Evolutionary conservation across 176 grass and related monocot genomes (phyloP), one percentile per base, ranked within the genome.

Genomic region (Oryza glaberrima): DNA sequence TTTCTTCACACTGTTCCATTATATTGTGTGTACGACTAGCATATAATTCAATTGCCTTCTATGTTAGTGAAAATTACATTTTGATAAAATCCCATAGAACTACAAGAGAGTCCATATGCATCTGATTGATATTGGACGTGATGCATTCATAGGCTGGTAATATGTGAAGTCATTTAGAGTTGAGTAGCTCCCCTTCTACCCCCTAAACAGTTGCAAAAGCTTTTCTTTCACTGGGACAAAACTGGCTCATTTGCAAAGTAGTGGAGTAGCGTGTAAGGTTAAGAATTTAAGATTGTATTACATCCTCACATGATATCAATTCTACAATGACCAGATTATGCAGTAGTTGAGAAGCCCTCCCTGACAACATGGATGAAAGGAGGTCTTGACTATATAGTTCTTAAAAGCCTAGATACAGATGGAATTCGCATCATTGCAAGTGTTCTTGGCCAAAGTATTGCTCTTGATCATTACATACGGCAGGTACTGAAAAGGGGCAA

Each of bases 391-490:
- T 92, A 92, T 69, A 97, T 97, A 82, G 66, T 83, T 89, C 88
- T 97, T 66, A 97, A 97, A 92, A 91, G 88, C 86, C 77, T 97
- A 85, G 95, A 97, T 74, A 89, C 83, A 14, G 95, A 97, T 72
- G 92, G 92, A 56, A 92, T 94, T 82, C 95, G 86, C 46, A 97
- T 97, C 63, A 88, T 97, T 78, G 83, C 90, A 44, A 97, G 92
- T 80, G 95, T 97, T 68, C 89, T 97, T 56, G 95, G 95, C 64
- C 95, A 97, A 87, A 97, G 95, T 90, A 91, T 97, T 44, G 95
- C 95, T 83, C 92, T 97, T 74, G 95, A 97, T 87, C 92, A 97
- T 85, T 94, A 94, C 76, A 92, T 97, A 61, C 79, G 83, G 28
- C 95, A 97, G 92, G 95, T 94, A 90, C 16, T 88, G n/a, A 49